phyloP scores from a whole-genome alignment of 805 yeast species.

The Schizosaccharomyces pombe region ASM294v3 CU329670.1:4383501-4384000 shows the following conservation, averaged over 20 bases:
- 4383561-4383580: constrained; percentile 56
- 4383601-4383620: too few species aligned
- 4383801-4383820: constrained; percentile 57
- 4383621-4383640: background rate
- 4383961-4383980: constrained; percentile 29
- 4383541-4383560: constrained; percentile 37
- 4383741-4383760: constrained; percentile 66
- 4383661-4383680: background rate
- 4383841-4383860: constrained; percentile 58
- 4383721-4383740: constrained; percentile 35
- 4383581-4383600: background rate
- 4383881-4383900: constrained; percentile 55
- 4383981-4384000: background rate
- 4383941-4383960: constrained; percentile 87
- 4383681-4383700: background rate
- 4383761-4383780: constrained; percentile 82
- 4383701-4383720: background rate
- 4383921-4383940: constrained; percentile 71
- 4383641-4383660: background rate
- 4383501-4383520: constrained; percentile 51
- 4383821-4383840: constrained; percentile 61
- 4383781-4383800: constrained; percentile 46
- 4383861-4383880: constrained; percentile 41
- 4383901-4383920: constrained; percentile 63
- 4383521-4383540: constrained; percentile 71